Base-by-base conservation (phyloP, 805 yeast species). In the Wickerhamomyces xylosicus region DNA sequence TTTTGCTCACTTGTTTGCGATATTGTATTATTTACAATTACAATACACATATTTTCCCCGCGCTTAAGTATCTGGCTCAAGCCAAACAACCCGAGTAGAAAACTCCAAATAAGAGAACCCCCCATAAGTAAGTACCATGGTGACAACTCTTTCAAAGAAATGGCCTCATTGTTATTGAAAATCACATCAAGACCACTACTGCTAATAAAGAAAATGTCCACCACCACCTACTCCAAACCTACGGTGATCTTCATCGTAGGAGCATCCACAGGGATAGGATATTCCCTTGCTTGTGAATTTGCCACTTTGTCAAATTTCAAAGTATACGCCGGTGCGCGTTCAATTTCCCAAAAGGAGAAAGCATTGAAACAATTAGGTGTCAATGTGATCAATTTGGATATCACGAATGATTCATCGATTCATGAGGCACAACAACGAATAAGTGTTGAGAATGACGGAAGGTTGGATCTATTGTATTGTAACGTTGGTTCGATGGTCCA, bases 231-330 rank as follows among this genome's bases (percentile, higher is more conserved):
- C n/a, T n/a, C n/a, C n/a, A n/a, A n/a, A n/a, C n/a, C n/a, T n/a
- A n/a, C n/a, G n/a, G n/a, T n/a, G n/a, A n/a, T n/a, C n/a, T 61
- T 77, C 34, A 71, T 76, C 22, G 72, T 78, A 1, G 82, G 82
- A 8, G 76, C 77, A 5, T 72, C 79, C 0, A 65, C 74, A 0
- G 82, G 83, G 14, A 75, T 76, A 38, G 83, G 83, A 0, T 66
- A 58, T 41, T 64, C 62, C 17, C 46, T 73, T 5, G 66, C 76
- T 6, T 46, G 54, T 16, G 72, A 69, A 44, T 60, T 76, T 33
- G 61, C 66, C 18, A 43, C 51, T n/a, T n/a, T n/a, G 18, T 58
- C 62, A 35, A 72, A 72, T 1, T 71, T 61, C 47, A 49, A 44
- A 16, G 62, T 64, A 7, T 58, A 53, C 39, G 67, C 65, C 3